phyloP scores from a whole-genome alignment of 2,329 filamentous ascomycete species.

The Decorospora gaudefroyi region DNA sequence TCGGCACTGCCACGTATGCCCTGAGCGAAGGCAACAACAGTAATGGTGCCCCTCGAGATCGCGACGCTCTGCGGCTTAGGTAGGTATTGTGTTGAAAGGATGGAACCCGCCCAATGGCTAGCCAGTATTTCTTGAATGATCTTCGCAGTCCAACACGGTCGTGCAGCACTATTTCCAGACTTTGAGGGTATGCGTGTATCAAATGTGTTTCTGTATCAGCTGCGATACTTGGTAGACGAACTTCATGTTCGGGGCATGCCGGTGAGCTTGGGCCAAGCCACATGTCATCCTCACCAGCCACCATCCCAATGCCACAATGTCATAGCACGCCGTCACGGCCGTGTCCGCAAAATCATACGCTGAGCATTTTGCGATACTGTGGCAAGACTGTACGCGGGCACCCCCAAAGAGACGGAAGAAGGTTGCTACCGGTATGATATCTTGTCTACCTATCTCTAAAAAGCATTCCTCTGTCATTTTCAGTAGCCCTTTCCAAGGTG shows the following conservation, averaged over 20 bases:
- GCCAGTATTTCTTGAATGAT: not conserved
- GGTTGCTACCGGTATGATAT: no score
- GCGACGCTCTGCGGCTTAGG: conserved; percentile 1
- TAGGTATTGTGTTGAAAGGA: no score
- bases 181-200: conserved; percentile 19
- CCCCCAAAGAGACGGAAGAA: no score
- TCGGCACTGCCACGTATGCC: conserved; percentile 3
- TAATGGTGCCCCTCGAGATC: conserved; percentile 2
- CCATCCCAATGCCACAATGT: not conserved
- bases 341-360: no score
- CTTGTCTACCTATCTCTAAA: no score
- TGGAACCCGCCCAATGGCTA: not conserved
- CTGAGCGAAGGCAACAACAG: conserved; percentile 3
- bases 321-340: no score
- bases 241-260: conserved; percentile 6
- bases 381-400: no score
- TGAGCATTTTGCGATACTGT: no score
- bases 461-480: no score
- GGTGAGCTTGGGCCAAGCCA: conserved; percentile 16
- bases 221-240: no score
- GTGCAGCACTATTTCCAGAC: no score
- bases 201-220: conserved; percentile 23
- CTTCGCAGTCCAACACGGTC: not conserved
- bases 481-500: conserved; percentile 57
- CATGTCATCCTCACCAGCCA: conserved; percentile 13